Conservation (phyloP, 139 green algal genomes). For the Chlorella sorokiniana region DNA sequence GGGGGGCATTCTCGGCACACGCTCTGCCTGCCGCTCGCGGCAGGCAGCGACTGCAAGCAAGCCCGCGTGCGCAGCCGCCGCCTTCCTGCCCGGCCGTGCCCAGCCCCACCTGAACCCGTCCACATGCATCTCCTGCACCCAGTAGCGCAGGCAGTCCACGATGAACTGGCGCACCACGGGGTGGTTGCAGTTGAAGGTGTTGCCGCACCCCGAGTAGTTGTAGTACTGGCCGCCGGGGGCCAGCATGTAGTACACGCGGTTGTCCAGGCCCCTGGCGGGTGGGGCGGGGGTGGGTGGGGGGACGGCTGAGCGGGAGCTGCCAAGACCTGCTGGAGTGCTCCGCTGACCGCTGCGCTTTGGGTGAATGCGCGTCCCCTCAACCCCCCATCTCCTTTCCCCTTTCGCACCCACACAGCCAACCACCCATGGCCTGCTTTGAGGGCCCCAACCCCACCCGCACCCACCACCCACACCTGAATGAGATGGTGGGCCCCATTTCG, state of each 20-base stretch:
- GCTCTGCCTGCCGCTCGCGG: too few species aligned
- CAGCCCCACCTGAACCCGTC: slow-evolving; percentile 79
- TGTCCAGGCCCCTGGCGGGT: slow-evolving; percentile 86
- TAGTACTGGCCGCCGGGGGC: slow-evolving; percentile 94
- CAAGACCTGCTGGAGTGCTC: too few species aligned
- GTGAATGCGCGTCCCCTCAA: too few species aligned
- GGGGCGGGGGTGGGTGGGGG: neutral
- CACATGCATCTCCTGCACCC: slow-evolving; percentile 92
- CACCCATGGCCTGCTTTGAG: neutral
- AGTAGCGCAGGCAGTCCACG: slow-evolving; percentile 93
- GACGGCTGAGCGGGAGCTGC: too few species aligned
- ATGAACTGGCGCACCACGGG: slow-evolving; percentile 91
- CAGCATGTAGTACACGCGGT: slow-evolving; percentile 98
- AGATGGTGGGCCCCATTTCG: slow-evolving; percentile 86
- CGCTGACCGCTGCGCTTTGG: too few species aligned
- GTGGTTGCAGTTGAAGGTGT: slow-evolving; percentile 99
- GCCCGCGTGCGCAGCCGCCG: too few species aligned
- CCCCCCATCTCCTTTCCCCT: too few species aligned
- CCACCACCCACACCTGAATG: slow-evolving; percentile 70
- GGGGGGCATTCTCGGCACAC: neutral
- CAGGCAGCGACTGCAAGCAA: too few species aligned
- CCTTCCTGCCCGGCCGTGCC: neutral
- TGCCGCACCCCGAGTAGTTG: slow-evolving; percentile 98
- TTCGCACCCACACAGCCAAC: too few species aligned
- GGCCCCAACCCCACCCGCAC: neutral